Conservation (phyloP, 768 basidiomycete species). For the Naematelia encephala region DNA sequence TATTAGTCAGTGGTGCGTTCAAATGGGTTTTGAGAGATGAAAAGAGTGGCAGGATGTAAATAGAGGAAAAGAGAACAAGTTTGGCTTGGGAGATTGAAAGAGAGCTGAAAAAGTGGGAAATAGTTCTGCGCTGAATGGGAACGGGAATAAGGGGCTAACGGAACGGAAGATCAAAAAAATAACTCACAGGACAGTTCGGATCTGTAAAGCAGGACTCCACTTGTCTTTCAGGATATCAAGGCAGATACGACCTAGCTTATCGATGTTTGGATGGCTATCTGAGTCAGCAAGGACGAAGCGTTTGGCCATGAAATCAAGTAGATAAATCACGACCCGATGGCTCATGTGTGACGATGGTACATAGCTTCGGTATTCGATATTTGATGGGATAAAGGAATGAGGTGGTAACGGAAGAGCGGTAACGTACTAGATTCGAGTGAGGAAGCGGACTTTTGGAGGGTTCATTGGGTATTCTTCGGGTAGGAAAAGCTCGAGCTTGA, state of each 20-base stretch:
- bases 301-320: neutral
- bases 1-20: too few species aligned
- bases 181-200: slow-evolving; percentile 80
- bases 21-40: too few species aligned
- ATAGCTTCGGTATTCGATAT: too few species aligned
- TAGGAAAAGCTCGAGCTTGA: slow-evolving; percentile 94
- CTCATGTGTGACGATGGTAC: neutral
- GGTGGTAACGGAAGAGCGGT: neutral
- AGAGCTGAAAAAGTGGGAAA: neutral
- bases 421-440: slow-evolving; percentile 81
- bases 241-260: slow-evolving; percentile 98
- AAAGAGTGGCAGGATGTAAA: too few species aligned
- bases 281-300: neutral
- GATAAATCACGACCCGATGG: neutral
- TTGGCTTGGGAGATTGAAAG: neutral
- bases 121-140: too few species aligned
- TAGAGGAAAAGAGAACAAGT: too few species aligned
- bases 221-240: slow-evolving; percentile 99
- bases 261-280: slow-evolving; percentile 84
- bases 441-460: slow-evolving; percentile 94
- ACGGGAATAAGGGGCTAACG: too few species aligned
- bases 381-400: neutral
- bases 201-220: slow-evolving; percentile 98
- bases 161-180: too few species aligned
- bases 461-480: slow-evolving; percentile 99